A percentile compares a stretch with the other conserved stretches of the same genome.
Evolutionary conservation across 352 stramenopile species (phyloP).

Genomic region (Globisporangium spinosum): DNA sequence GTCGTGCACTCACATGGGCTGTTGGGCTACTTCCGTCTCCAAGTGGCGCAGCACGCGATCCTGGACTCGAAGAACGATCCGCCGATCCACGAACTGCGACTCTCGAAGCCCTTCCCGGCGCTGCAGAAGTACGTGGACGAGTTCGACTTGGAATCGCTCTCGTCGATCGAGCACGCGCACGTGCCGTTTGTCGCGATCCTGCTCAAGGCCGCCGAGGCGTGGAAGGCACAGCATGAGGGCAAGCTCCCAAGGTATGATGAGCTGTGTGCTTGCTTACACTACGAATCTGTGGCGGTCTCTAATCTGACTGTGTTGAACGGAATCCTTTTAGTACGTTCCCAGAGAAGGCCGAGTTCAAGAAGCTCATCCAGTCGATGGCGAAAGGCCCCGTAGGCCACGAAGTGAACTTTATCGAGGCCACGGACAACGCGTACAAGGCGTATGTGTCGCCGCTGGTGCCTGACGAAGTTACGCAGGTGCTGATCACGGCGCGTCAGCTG

Average conservation of each 20-base stretch:
- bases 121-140: conserved; percentile 49
- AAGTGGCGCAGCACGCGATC: conserved; percentile 81
- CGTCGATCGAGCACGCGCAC: conserved; percentile 87
- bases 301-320: not conserved
- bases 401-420: conserved; percentile 95
- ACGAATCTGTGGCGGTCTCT: not conserved
- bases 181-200: conserved; percentile 94
- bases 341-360: conserved; percentile 92
- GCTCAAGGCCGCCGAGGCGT: conserved; percentile 57
- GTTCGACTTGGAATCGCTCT: conserved; percentile 67
- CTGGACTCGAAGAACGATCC: conserved; percentile 89
- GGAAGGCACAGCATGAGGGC: conserved; percentile 44
- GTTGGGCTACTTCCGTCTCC: conserved; percentile 90
- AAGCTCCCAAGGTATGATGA: conserved; percentile 37
- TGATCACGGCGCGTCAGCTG: conserved; percentile 36
- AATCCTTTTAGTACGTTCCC: conserved; percentile 39
- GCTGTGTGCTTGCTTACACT: not conserved
- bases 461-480: conserved; percentile 68
- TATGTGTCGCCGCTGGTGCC: conserved; percentile 84
- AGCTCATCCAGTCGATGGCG: conserved; percentile 55
- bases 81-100: conserved; percentile 85
- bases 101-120: conserved; percentile 71
- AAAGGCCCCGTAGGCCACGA: conserved; percentile 67
- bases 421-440: conserved; percentile 90
- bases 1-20: conserved; percentile 90